Evolutionary conservation across 2,329 filamentous ascomycete genomes (phyloP).

Genomic region (Penicillium sp.): DNA sequence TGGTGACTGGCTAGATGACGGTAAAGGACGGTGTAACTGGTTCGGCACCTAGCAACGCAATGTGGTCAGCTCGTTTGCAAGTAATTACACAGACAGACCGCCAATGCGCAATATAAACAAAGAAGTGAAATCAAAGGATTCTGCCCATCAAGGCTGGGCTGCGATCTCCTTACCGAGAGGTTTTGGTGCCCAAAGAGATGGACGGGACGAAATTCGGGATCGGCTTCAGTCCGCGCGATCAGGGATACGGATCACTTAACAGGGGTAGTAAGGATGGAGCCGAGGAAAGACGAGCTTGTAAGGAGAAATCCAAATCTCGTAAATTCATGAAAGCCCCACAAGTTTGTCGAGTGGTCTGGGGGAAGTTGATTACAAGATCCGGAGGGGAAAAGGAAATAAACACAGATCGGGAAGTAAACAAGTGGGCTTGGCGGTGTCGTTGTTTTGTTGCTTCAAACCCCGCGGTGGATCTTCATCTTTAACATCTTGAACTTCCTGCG

Average conservation of each 20-base stretch:
- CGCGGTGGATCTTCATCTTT: conserved; percentile 21
- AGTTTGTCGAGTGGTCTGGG: not conserved
- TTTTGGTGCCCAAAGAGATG: conserved; percentile 23
- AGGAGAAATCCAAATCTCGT: not conserved
- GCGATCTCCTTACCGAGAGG: not conserved
- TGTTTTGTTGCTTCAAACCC: conserved; percentile 25
- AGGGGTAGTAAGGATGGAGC: not conserved
- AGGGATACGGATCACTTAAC: not conserved
- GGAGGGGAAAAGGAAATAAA: conserved; percentile 17
- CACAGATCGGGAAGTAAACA: conserved; percentile 27
- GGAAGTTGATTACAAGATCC: not conserved
- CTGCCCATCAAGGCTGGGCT: not conserved
- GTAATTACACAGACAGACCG: not conserved
- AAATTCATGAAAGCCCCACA: not conserved
- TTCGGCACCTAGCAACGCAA: not conserved
- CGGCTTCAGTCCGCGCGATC: conserved; percentile 10
- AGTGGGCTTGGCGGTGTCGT: conserved; percentile 24
- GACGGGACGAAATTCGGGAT: conserved; percentile 9
- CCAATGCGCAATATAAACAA: not conserved
- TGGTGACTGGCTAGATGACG: conserved; percentile 21
- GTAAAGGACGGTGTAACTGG: not conserved
- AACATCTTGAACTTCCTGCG: not conserved
- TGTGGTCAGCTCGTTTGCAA: conserved; percentile 6
- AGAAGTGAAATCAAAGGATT: not conserved
- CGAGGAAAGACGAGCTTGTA: not conserved